phyloP scores from a whole-genome alignment of 345 rosid species.

The Laguncularia racemosa region DNA sequence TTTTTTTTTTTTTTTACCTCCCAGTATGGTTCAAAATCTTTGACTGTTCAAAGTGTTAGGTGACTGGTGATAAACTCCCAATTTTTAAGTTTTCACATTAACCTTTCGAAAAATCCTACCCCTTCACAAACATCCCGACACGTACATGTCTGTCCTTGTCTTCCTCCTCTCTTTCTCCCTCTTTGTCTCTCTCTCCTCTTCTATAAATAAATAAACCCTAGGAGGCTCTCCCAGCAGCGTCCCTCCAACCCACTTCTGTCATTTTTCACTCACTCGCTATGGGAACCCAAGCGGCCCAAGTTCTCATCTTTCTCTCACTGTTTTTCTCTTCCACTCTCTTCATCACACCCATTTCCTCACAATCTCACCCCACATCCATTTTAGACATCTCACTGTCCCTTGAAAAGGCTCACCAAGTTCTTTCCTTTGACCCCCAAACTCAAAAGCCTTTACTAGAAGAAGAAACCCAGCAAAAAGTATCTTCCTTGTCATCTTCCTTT shows the following conservation, averaged over 20 bases:
- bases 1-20: too few relatives aligned
- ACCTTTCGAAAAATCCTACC: too few relatives aligned
- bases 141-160: not conserved
- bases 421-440: slow-evolving; percentile 11
- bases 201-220: not conserved
- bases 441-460: not conserved
- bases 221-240: too few relatives aligned
- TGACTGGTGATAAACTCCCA: too few relatives aligned
- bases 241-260: too few relatives aligned
- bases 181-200: not conserved
- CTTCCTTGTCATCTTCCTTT: slow-evolving; percentile 25
- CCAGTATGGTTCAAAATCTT: too few relatives aligned
- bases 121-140: too few relatives aligned
- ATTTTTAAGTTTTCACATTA: too few relatives aligned
- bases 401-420: slow-evolving; percentile 8
- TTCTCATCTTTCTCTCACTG: too few relatives aligned
- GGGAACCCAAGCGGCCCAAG: too few relatives aligned
- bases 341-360: not conserved
- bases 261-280: too few relatives aligned
- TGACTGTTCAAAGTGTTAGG: too few relatives aligned
- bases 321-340: not conserved
- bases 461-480: not conserved
- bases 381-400: slow-evolving; percentile 13
- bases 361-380: not conserved
- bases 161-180: not conserved